Evolutionary conservation across 495 filamentous ascomycete genomes (phyloP).

Genomic region (Daldinia loculata): DNA sequence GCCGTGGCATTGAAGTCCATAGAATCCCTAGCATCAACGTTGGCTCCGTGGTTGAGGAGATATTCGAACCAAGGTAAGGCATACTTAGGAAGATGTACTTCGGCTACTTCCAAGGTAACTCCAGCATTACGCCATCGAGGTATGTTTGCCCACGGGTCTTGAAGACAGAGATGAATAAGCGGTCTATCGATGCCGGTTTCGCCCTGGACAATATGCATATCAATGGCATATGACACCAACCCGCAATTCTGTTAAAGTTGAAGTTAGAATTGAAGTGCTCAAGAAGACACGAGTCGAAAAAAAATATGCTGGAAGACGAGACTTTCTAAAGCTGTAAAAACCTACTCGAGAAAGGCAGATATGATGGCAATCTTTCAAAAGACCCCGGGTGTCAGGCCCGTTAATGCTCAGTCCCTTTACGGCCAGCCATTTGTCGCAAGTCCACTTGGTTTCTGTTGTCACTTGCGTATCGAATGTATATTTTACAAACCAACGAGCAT

Average conservation of each 20-base stretch:
- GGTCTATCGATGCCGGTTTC: not conserved
- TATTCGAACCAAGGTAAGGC: not conserved
- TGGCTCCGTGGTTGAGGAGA: not conserved
- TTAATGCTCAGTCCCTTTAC: not conserved
- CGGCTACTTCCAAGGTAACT: not conserved
- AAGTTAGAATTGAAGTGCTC: not conserved
- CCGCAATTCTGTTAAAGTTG: not conserved
- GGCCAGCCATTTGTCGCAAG: not conserved
- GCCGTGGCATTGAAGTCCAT: not conserved
- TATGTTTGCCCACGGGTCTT: not conserved
- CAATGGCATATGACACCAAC: constrained; percentile 9
- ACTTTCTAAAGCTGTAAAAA: not conserved
- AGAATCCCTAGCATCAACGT: constrained; percentile 5
- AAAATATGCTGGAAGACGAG: not conserved
- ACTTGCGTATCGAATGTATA: not conserved
- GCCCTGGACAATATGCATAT: constrained; percentile 1
- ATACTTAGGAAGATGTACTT: not conserved
- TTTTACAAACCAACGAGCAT: not conserved
- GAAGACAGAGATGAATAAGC: constrained; percentile 18
- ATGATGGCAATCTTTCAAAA: not conserved
- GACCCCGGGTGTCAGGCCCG: not conserved
- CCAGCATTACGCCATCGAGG: constrained; percentile 2
- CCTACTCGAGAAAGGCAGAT: not conserved
- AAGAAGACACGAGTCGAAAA: not conserved
- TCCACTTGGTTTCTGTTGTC: not conserved